phyloP scores from a whole-genome alignment of 2,329 filamentous ascomycete genomes.

The Claviceps sp. region DNA sequence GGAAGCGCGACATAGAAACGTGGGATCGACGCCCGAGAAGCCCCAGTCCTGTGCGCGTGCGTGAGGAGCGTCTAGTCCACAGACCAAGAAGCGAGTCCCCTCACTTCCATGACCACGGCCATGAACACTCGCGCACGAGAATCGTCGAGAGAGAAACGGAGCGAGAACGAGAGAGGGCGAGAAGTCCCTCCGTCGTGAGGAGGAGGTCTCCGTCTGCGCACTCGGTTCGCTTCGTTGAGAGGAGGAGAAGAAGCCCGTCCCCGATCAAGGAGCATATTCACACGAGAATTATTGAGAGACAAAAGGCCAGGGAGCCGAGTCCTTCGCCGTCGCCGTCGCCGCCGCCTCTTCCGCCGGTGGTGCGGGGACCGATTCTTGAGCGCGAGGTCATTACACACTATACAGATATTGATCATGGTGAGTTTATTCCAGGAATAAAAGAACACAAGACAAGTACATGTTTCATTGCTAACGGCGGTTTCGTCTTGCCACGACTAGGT shows the following conservation, averaged over 20 bases:
- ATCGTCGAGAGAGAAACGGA: constrained; percentile 28
- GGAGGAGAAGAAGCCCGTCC: constrained; percentile 24
- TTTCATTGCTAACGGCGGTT: too few relatives aligned
- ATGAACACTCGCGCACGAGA: constrained; percentile 21
- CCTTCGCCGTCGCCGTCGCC: constrained; percentile 20
- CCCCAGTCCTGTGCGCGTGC: constrained; percentile 28
- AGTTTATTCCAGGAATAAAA: constrained; percentile 13
- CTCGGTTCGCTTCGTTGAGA: constrained; percentile 25
- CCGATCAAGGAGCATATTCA: constrained; percentile 33
- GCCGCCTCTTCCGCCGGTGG: constrained; percentile 47
- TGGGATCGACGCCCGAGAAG: constrained; percentile 34
- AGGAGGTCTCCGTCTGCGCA: constrained; percentile 13
- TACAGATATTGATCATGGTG: constrained; percentile 76
- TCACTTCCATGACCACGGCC: constrained; percentile 16
- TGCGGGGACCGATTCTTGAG: constrained; percentile 68
- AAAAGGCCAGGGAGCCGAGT: constrained; percentile 24
- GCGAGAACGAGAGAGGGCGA: constrained; percentile 25
- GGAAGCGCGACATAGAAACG: constrained; percentile 41
- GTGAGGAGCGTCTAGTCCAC: constrained; percentile 30
- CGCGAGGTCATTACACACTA: constrained; percentile 85
- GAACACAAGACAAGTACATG: background rate
- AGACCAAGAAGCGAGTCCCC: constrained; percentile 31
- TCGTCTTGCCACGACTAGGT: constrained; percentile 20
- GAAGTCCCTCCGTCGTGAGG: constrained; percentile 23
- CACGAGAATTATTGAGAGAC: constrained; percentile 35